Evolutionary conservation across 2,329 filamentous ascomycete genomes (phyloP).

Genomic region (Trichoderma brevicompactum): DNA sequence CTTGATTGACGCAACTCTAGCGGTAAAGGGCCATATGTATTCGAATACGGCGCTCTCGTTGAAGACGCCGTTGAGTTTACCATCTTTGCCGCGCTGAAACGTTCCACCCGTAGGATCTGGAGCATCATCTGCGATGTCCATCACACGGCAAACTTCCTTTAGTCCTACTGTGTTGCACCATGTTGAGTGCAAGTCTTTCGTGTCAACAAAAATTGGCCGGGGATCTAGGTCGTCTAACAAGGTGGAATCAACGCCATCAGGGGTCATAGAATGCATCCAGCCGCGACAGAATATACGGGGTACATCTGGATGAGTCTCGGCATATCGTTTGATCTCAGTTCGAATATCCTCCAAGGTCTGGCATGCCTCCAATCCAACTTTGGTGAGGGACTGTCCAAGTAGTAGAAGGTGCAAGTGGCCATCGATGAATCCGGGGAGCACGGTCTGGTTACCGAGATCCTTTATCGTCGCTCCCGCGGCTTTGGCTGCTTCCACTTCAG

Average conservation of each 20-base stretch:
- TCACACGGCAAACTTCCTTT: constrained; percentile 44
- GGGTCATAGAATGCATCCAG: constrained; percentile 60
- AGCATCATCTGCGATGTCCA: constrained; percentile 49
- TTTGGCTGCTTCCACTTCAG: constrained; percentile 34
- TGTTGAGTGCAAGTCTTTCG: constrained; percentile 60
- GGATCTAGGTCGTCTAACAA: constrained; percentile 57
- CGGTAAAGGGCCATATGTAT: constrained; percentile 60
- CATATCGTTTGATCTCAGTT: constrained; percentile 50
- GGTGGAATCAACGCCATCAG: constrained; percentile 49
- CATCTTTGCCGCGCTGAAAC: constrained; percentile 54
- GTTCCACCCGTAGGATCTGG: constrained; percentile 56
- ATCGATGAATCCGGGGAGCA: constrained; percentile 62
- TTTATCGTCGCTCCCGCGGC: constrained; percentile 33
- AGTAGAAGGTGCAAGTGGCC: constrained; percentile 61
- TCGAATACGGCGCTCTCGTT: constrained; percentile 57
- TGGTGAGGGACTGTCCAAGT: constrained; percentile 57
- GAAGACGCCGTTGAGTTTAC: constrained; percentile 55
- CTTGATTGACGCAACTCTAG: constrained; percentile 50
- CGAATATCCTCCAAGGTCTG: constrained; percentile 55
- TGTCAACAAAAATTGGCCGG: constrained; percentile 60
- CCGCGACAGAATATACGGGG: constrained; percentile 57
- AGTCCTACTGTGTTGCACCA: constrained; percentile 61
- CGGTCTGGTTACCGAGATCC: constrained; percentile 42
- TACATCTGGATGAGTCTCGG: constrained; percentile 51
- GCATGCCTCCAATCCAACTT: constrained; percentile 55